phyloP scores from a whole-genome alignment of 2,329 filamentous ascomycete genomes.

The Colletotrichum sp. region DNA sequence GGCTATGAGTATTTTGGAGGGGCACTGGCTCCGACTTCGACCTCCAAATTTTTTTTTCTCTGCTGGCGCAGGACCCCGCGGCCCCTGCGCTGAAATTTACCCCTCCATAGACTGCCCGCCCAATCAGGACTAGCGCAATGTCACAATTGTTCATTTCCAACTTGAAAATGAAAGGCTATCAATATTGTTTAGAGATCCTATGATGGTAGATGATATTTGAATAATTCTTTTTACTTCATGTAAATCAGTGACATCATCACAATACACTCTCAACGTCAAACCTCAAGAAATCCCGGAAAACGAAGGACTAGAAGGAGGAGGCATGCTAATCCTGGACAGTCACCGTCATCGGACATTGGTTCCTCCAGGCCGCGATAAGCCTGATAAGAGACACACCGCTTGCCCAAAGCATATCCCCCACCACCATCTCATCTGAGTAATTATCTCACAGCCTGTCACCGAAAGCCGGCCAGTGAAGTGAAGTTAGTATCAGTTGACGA shows the following conservation, averaged over 20 bases:
- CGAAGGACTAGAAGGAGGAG: not conserved
- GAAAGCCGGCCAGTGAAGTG: not conserved
- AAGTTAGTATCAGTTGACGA: not conserved
- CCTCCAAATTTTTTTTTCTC: slow-evolving; percentile 19
- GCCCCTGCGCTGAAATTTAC: slow-evolving; percentile 12
- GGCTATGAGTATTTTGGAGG: slow-evolving; percentile 16
- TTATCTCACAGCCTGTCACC: slow-evolving; percentile 9
- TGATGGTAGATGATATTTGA: not conserved
- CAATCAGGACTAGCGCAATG: not conserved
- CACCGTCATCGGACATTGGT: not conserved
- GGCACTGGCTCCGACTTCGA: slow-evolving; percentile 18
- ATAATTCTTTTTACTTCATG: not conserved
- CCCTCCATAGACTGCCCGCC: slow-evolving; percentile 11
- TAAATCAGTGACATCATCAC: not conserved
- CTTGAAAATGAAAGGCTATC: not conserved
- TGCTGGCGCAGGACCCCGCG: slow-evolving; percentile 14
- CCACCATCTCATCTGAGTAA: slow-evolving; percentile 15
- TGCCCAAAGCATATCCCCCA: slow-evolving; percentile 3
- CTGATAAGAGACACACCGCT: slow-evolving; percentile 8
- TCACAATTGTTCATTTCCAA: not conserved
- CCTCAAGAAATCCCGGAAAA: not conserved
- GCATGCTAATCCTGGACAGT: not conserved
- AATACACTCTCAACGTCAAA: not conserved
- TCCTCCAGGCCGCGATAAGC: slow-evolving; percentile 14
- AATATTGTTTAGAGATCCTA: not conserved